Base-by-base conservation (phyloP, 2,329 filamentous ascomycete species). In the Botryotinia convoluta region DNA sequence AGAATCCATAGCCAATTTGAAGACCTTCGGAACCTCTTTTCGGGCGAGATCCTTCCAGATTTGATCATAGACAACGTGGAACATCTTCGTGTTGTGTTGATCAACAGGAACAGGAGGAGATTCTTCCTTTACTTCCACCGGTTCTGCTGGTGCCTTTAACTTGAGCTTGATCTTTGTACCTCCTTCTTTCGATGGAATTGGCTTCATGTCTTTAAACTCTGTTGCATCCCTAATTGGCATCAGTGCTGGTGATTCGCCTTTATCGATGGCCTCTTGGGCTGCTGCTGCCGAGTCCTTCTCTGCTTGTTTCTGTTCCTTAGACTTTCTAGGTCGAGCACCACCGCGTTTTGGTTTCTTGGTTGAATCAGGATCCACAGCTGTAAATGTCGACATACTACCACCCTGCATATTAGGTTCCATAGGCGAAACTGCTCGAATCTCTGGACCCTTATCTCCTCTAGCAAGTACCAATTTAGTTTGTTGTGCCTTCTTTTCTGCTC, bases 31-130 rank as follows among this genome's bases (percentile, higher is more conserved):
- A 74, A 98, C 92, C 81, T 97, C 94, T 81, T 97, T 97, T 74
- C 94, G 91, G 3, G 95, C 93, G 79, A 99, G 90, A 80, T 99
- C 96, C 76, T 95, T 92, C 91, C 94, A 97, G 77, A 98, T 98
- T 82, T 98, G 94, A 79, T 97, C 95, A 82, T 98, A 98, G 73
- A 99, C 95, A 82, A 97, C 95, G 80, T 97, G 94, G 84, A 97
- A 99, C 29, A 93, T 94, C 81, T 97, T 97, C 69, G 94, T 96
- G 77, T 93, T 91, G 83, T 93, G 96, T 74, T 81, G 80, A 70
- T 81, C 80, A 39, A 80, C 77, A 3, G 72, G 67, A 29, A 75
- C 73, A 29, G 79, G 78, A 48, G 81, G 80, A 81, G 81, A 84
- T 80, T 80, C 90, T 86, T 81, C 80, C 79, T 82, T 74, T 71